Base-by-base conservation (phyloP, 768 basidiomycete genomes). In the Mycena rosella region DNA sequence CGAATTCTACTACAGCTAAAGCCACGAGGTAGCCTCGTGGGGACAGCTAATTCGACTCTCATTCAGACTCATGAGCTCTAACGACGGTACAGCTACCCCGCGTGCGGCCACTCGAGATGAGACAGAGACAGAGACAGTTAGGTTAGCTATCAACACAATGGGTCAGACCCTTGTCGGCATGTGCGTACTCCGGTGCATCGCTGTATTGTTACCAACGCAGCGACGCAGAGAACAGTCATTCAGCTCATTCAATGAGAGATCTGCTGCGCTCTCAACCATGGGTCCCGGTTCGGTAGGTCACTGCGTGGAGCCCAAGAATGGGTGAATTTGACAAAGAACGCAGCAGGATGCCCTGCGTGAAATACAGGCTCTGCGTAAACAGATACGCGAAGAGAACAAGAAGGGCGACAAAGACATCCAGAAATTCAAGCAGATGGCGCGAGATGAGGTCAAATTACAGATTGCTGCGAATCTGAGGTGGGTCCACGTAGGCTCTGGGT, bases 381-480 rank as follows among this genome's bases (percentile, higher is more conserved):
- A 78, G 15, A 76, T 80, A 11, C 71, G 73, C 18, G 76, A 73
- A 27, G 77, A 78, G 32, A 80, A 75, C 38, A 69, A 72, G 32
- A 74, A 73, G 59, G 72, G 77, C 29, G 75, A 71, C 49, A 71
- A 76, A 36, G 58, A 65, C 0, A 65, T 64, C 47, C 9, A 52
- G 55, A 32, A 8, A 10, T 64, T 57, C 45, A 74, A 74, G 65
- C 72, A 64, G 44, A 71, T 29, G 22, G 75, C 78, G 20, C 64
- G 69, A 30, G 73, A 76, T 10, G 73, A 73, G 30, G 72, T 77
- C 38, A 74, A 73, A 54, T 59, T 38, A 5, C 30, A 65, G 38
- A 69, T 81, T 24, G 58, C 65, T 0, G 74, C 77, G 24, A 65
- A 76, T 22, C 70, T 84, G 71, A 75, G 73, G 84, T 82, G 60